Evolutionary conservation across 805 yeast species (phyloP).

Genomic region (Komagataella kurtzmanii): DNA sequence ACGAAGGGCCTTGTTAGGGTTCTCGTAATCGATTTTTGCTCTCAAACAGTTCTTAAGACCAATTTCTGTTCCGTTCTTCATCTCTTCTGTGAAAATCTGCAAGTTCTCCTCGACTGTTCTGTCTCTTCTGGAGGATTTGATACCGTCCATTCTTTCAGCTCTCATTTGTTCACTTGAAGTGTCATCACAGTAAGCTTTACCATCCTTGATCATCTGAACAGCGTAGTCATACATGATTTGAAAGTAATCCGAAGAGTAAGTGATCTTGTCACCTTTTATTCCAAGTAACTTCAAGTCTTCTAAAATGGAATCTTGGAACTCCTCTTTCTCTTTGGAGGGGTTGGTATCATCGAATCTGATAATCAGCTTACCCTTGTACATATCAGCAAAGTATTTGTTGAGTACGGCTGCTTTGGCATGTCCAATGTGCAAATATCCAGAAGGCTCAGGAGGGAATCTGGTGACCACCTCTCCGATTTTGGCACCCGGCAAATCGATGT

Average conservation of each 20-base stretch:
- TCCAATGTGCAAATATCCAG: slow-evolving; percentile 98
- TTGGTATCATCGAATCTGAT: slow-evolving; percentile 97
- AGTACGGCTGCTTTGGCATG: slow-evolving; percentile 97
- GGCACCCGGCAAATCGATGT: slow-evolving; percentile 86
- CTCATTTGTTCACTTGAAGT: slow-evolving; percentile 93
- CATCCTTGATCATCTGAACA: slow-evolving; percentile 79
- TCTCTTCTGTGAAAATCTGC: slow-evolving; percentile 73
- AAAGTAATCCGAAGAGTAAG: slow-evolving; percentile 92
- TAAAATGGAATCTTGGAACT: slow-evolving; percentile 86
- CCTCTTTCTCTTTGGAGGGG: slow-evolving; percentile 92
- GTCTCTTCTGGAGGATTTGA: slow-evolving; percentile 84
- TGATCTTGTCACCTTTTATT: slow-evolving; percentile 77
- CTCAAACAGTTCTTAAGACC: slow-evolving; percentile 90
- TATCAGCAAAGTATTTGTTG: slow-evolving; percentile 92
- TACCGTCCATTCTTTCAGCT: slow-evolving; percentile 97
- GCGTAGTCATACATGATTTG: slow-evolving; percentile 83
- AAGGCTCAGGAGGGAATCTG: slow-evolving; percentile 99
- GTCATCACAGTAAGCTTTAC: slow-evolving; percentile 96
- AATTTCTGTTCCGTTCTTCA: slow-evolving; percentile 87
- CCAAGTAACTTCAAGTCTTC: slow-evolving; percentile 88
- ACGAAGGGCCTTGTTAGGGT: slow-evolving; percentile 87
- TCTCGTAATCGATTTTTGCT: slow-evolving; percentile 90
- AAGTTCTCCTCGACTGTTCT: slow-evolving; percentile 88
- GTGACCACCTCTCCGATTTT: slow-evolving; percentile 92
- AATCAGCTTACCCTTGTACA: slow-evolving; percentile 91